Percentiles rank a stretch among this genome's conserved stretches.
phyloP scores from a whole-genome alignment of 495 filamentous ascomycete genomes.

The Xanthoparmelia taractica region DNA sequence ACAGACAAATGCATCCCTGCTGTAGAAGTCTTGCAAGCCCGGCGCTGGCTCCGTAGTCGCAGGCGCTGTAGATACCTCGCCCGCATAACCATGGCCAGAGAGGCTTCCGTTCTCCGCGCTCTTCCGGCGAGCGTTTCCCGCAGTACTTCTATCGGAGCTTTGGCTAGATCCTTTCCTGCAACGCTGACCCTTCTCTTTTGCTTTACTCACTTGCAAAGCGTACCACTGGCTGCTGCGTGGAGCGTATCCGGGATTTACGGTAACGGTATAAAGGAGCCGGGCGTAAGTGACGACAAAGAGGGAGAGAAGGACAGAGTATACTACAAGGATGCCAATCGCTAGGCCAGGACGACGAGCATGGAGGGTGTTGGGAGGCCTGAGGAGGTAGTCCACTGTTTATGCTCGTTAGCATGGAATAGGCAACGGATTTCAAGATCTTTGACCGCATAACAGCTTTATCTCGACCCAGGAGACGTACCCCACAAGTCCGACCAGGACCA shows the following conservation, averaged over 20 bases:
- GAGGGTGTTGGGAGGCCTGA: slow-evolving; percentile 42
- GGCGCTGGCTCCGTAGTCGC: slow-evolving; percentile 17
- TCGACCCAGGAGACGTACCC: slow-evolving; percentile 57
- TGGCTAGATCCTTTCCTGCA: slow-evolving; percentile 5
- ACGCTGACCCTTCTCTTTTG: slow-evolving; percentile 25
- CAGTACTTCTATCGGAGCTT: slow-evolving; percentile 24
- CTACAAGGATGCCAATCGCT: slow-evolving; percentile 58
- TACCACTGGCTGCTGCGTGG: slow-evolving; percentile 45
- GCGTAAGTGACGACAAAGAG: slow-evolving; percentile 59
- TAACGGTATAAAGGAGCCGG: slow-evolving; percentile 57
- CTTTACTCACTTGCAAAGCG: slow-evolving; percentile 5
- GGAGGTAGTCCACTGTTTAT: slow-evolving; percentile 54
- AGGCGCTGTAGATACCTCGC: slow-evolving; percentile 19
- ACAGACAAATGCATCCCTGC: slow-evolving; percentile 73
- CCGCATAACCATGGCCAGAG: slow-evolving; percentile 21
- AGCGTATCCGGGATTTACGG: slow-evolving; percentile 60
- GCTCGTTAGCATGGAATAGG: slow-evolving; percentile 10
- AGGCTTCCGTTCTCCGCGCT: slow-evolving; percentile 9
- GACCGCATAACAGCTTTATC: slow-evolving; percentile 51
- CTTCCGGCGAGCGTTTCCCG: slow-evolving; percentile 26
- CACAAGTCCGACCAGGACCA: slow-evolving; percentile 49
- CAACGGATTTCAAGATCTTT: slow-evolving; percentile 23
- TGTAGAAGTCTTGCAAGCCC: slow-evolving; percentile 56
- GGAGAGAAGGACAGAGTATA: slow-evolving; percentile 64
- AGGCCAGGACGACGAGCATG: slow-evolving; percentile 41